Base-by-base conservation (phyloP, 2,329 filamentous ascomycete genomes). In the Verticillium isaacii region DNA sequence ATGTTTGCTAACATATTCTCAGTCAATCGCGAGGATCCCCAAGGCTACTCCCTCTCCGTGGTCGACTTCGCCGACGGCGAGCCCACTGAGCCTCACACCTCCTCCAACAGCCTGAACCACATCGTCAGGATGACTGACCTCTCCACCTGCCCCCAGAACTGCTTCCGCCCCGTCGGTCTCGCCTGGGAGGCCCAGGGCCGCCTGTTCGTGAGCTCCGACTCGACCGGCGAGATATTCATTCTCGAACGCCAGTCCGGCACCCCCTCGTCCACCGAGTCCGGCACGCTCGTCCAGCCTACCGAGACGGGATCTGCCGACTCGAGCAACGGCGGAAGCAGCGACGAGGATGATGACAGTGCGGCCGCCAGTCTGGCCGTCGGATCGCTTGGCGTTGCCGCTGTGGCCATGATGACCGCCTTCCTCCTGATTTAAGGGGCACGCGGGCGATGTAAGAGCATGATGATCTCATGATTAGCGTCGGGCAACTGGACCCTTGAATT, bases 191-290 rank as follows among this genome's bases (percentile, higher is more conserved):
- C 65, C 9, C 67, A 79, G 52, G 84, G 81, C 8, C 75, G 87
- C 7, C 73, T 91, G 9, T 90, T 84, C 73, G 82, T 89, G 77
- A 83, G 78, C 61, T 86, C 82, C 5, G 88, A 90, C 70, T 71
- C 78, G 15, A 87, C 86, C 0, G 88, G 87, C 6, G 88, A 91
- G 76, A 81, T 91, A 52, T 90, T 84, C 66, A 81, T 89, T 5
- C 69, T 86, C 59, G 68, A 72, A 37, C 65, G 63, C 57, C 56
- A 45, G 12, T 57, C 62, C 17, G 15, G 17, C 6, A 50, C 41
- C 9, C 64, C 64, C 19, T 63, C 61, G 0, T 59, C 61, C 8
- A 62, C 63, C 9, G 25, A 60, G 1, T 50, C 63, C 2, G 64
- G 63, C 17, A 61, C 58, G 1, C 32, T 65, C n/a, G 64, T 56